A percentile compares a stretch with the other conserved stretches of the same genome.
phyloP scores from a whole-genome alignment of 306 rosid genomes.

The Crataegus laevigata region DNA sequence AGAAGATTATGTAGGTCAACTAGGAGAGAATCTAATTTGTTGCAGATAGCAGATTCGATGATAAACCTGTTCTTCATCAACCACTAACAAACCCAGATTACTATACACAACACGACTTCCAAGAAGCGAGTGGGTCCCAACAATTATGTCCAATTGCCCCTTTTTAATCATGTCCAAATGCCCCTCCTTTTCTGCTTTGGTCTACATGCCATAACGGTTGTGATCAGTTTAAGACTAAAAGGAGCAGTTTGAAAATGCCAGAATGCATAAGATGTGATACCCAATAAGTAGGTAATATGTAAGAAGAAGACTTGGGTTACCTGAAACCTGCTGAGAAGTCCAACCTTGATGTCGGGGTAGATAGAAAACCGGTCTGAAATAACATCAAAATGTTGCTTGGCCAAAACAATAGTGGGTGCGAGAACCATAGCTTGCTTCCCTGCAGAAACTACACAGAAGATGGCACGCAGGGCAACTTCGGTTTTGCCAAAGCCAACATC shows the following conservation, averaged over 20 bases:
- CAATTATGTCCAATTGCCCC: slow-evolving; percentile 70
- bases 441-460: slow-evolving; percentile 67
- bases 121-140: slow-evolving; percentile 95
- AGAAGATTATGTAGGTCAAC: slow-evolving; percentile 1
- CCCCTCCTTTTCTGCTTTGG: slow-evolving; percentile 70
- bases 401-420: slow-evolving; percentile 92
- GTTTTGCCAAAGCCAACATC: slow-evolving; percentile 99
- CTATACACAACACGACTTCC: slow-evolving; percentile 82
- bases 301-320: slow-evolving; percentile 26
- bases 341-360: slow-evolving; percentile 57
- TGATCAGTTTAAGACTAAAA: slow-evolving; percentile 27
- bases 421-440: slow-evolving; percentile 94
- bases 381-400: slow-evolving; percentile 89
- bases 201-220: slow-evolving; percentile 51
- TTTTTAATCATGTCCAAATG: slow-evolving; percentile 62
- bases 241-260: slow-evolving; percentile 2
- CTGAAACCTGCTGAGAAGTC: slow-evolving; percentile 94
- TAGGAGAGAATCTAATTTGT: slow-evolving; percentile 9
- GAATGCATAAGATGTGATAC: background rate
- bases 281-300: background rate
- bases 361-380: slow-evolving; percentile 71
- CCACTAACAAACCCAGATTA: slow-evolving; percentile 89
- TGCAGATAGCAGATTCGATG: slow-evolving; percentile 8
- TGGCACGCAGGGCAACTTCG: slow-evolving; percentile 97
- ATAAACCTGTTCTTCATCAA: slow-evolving; percentile 93